Evolutionary conservation across 345 rosid species (phyloP).

Genomic region (Lepidium didymum): DNA sequence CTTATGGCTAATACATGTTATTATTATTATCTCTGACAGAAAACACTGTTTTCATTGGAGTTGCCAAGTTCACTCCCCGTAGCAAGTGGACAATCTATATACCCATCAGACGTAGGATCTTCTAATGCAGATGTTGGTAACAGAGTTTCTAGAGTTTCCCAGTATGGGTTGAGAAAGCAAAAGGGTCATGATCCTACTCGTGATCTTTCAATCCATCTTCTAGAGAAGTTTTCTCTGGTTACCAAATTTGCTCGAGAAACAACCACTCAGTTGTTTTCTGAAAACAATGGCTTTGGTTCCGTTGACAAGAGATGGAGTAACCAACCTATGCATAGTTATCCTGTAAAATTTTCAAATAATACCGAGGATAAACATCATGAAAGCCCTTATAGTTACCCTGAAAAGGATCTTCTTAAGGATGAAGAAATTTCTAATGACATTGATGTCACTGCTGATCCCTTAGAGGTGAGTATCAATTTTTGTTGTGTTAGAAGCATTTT

Average conservation of each 20-base stretch:
- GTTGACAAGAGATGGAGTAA: constrained; percentile 46
- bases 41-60: constrained; percentile 88
- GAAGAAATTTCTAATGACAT: constrained; percentile 1
- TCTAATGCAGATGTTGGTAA: constrained; percentile 27
- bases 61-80: constrained; percentile 70
- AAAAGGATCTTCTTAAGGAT: not conserved
- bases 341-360: constrained; percentile 34
- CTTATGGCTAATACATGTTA: constrained; percentile 13
- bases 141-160: constrained; percentile 35
- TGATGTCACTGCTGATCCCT: constrained; percentile 67
- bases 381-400: constrained; percentile 26
- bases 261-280: constrained; percentile 79
- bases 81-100: constrained; percentile 47
- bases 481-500: constrained; percentile 1
- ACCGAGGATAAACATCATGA: constrained; percentile 36
- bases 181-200: constrained; percentile 81
- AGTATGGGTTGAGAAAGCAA: constrained; percentile 48
- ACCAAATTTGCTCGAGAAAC: constrained; percentile 94
- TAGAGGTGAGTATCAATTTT: constrained; percentile 46
- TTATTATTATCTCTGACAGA: constrained; percentile 41
- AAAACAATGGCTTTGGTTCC: constrained; percentile 54
- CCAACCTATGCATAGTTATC: constrained; percentile 35
- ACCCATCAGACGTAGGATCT: constrained; percentile 38
- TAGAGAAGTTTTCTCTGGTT: constrained; percentile 92
- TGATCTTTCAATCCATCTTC: constrained; percentile 78